Evolutionary conservation across 2,329 filamentous ascomycete genomes (phyloP).

Genomic region (Tympanopsis confertula): DNA sequence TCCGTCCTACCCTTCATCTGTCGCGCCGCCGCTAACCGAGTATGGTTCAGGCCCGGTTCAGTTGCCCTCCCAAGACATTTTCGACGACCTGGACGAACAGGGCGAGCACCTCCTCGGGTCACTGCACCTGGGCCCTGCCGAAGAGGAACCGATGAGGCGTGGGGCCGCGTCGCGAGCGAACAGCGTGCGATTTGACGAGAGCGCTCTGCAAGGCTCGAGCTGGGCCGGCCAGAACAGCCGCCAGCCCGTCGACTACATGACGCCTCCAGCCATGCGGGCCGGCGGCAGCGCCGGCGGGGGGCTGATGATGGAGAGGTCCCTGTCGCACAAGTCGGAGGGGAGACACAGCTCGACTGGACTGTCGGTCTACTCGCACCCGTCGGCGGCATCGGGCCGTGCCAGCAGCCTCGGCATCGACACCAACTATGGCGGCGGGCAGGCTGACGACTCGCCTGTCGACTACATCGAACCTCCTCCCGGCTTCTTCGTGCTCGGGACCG

Average conservation of each 20-base stretch:
- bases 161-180: constrained; percentile 87
- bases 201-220: constrained; percentile 75
- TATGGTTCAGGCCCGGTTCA: constrained; percentile 57
- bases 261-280: constrained; percentile 57
- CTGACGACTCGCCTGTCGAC: constrained; percentile 59
- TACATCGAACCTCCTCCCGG: constrained; percentile 70
- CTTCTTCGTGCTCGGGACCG: constrained; percentile 73
- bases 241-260: constrained; percentile 71
- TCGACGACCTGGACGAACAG: constrained; percentile 83
- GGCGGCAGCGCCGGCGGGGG: constrained; percentile 69
- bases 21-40: constrained; percentile 9
- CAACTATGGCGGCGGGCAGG: constrained; percentile 30
- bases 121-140: constrained; percentile 65
- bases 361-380: constrained; percentile 51
- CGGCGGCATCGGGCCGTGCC: constrained; percentile 65
- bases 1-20: not conserved
- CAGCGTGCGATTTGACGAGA: constrained; percentile 95
- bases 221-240: constrained; percentile 71
- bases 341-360: constrained; percentile 85
- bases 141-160: constrained; percentile 74
- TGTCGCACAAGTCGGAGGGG: constrained; percentile 92
- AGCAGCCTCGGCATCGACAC: constrained; percentile 82
- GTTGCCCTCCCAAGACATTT: constrained; percentile 70
- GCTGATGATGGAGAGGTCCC: constrained; percentile 76
- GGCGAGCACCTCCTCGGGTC: constrained; percentile 69